These are phyloP conservation scores for Azolla pinnata DNA, from an alignment of 75 land plant genomes.

Conservation along the genomic window DNA sequence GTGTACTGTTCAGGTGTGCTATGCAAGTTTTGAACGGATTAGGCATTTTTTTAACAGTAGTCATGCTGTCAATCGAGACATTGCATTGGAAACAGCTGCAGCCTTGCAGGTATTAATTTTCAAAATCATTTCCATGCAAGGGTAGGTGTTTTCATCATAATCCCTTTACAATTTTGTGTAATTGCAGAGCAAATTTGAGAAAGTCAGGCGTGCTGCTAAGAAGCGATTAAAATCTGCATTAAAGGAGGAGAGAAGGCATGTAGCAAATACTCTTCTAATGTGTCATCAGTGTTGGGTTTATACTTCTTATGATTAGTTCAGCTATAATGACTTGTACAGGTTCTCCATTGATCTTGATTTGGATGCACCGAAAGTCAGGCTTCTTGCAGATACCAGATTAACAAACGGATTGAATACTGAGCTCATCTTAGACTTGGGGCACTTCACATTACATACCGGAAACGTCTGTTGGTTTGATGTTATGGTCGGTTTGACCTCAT, in stretches of 20 bases:
- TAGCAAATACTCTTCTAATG: not conserved
- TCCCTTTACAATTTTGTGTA: not conserved
- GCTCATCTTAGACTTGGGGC: constrained; percentile 89
- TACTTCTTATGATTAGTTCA: not conserved
- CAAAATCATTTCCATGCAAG: not conserved
- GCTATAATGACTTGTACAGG: no score
- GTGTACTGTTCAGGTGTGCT: constrained; percentile 52
- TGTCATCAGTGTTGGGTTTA: no score
- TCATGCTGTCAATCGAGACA: constrained; percentile 74
- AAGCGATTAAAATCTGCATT: constrained; percentile 76
- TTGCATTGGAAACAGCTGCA: constrained; percentile 88
- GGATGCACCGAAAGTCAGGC: constrained; percentile 89
- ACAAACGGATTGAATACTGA: constrained; percentile 33
- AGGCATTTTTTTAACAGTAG: constrained; percentile 69
- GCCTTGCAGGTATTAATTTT: constrained; percentile 71
- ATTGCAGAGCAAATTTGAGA: constrained; percentile 71
- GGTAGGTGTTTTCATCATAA: no score
- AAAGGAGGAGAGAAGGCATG: constrained; percentile 81
- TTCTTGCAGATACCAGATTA: constrained; percentile 38
- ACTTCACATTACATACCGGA: constrained; percentile 70
- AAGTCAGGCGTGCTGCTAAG: constrained; percentile 87
- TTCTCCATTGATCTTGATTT: constrained; percentile 87
- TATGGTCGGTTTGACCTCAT: not conserved
- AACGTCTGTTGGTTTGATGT: constrained; percentile 14
- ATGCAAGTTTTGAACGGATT: constrained; percentile 75